Evolutionary conservation across 2,329 filamentous ascomycete genomes (phyloP).

Genomic region (Ceratocystis eucalypticola): DNA sequence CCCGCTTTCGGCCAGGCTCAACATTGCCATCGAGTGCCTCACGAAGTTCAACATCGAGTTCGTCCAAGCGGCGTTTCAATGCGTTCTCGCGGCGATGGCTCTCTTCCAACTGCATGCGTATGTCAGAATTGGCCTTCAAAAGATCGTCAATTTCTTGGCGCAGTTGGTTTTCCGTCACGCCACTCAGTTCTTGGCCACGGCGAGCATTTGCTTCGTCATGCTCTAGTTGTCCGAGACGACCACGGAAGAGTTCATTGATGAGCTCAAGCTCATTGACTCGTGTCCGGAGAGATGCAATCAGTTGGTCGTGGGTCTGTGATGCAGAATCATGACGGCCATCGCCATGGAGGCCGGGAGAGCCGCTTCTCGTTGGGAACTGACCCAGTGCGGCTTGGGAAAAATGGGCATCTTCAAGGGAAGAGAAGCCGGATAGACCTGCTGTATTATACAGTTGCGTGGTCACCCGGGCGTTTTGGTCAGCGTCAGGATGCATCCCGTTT

Average conservation of each 20-base stretch:
- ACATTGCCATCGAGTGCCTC: slow-evolving; percentile 24
- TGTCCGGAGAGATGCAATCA: slow-evolving; percentile 76
- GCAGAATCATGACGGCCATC: slow-evolving; percentile 51
- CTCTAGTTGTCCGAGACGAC: slow-evolving; percentile 65
- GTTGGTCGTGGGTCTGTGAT: slow-evolving; percentile 65
- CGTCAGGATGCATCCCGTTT: slow-evolving; percentile 9
- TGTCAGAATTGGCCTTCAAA: slow-evolving; percentile 30
- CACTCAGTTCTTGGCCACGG: slow-evolving; percentile 43
- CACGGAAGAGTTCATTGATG: slow-evolving; percentile 73
- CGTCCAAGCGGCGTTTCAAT: slow-evolving; percentile 68
- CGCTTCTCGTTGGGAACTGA: slow-evolving; percentile 40
- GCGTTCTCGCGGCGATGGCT: slow-evolving; percentile 66
- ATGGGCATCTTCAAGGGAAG: slow-evolving; percentile 58
- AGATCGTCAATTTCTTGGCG: slow-evolving; percentile 41
- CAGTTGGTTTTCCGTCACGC: slow-evolving; percentile 43
- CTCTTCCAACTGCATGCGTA: slow-evolving; percentile 57
- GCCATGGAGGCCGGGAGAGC: slow-evolving; percentile 40
- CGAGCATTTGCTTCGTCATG: slow-evolving; percentile 57
- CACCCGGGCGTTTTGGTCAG: slow-evolving; percentile 10
- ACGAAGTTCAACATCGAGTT: slow-evolving; percentile 50
- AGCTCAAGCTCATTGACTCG: slow-evolving; percentile 90
- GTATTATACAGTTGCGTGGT: slow-evolving; percentile 46
- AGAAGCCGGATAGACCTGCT: slow-evolving; percentile 60
- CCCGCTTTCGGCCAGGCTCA: slow-evolving; percentile 14
- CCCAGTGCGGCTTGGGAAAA: slow-evolving; percentile 44